These are phyloP conservation scores for Deinandra increscens DNA, from an alignment of 129 eudicot species.

Conservation along the genomic window DNA sequence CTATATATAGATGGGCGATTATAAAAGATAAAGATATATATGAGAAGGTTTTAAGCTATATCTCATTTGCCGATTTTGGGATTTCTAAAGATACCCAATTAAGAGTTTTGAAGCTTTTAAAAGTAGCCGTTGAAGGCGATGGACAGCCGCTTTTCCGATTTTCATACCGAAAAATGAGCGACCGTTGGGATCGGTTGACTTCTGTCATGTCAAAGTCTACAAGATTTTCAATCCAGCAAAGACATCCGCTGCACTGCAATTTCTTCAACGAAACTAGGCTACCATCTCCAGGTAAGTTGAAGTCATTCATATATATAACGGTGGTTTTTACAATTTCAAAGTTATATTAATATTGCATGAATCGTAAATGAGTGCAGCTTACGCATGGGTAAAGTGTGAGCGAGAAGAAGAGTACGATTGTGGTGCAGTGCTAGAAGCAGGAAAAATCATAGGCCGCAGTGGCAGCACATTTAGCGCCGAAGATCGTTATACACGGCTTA, in stretches of 20 bases:
- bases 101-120: constrained; percentile 64
- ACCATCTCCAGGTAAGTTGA: constrained; percentile 69
- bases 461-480: constrained; percentile 35
- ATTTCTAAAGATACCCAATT: constrained; percentile 64
- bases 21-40: constrained; percentile 65
- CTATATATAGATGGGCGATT: constrained; percentile 79
- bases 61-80: constrained; percentile 33
- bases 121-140: constrained; percentile 42
- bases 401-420: constrained; percentile 46
- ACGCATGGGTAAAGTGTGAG: constrained; percentile 58
- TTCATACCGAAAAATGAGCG: constrained; percentile 45
- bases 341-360: too few species aligned
- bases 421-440: constrained; percentile 31
- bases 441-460: constrained; percentile 32
- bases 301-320: not conserved
- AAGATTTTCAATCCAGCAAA: constrained; percentile 55
- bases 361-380: constrained; percentile 32
- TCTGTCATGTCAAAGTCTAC: constrained; percentile 39
- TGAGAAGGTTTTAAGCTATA: constrained; percentile 37
- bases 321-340: not conserved
- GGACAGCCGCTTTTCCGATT: constrained; percentile 45
- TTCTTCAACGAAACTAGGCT: constrained; percentile 46
- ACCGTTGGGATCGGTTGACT: constrained; percentile 52
- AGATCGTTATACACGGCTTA: constrained; percentile 43
- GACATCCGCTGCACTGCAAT: constrained; percentile 52